Conservation (phyloP, 495 filamentous ascomycete species). For the Xylaria castorea region DNA sequence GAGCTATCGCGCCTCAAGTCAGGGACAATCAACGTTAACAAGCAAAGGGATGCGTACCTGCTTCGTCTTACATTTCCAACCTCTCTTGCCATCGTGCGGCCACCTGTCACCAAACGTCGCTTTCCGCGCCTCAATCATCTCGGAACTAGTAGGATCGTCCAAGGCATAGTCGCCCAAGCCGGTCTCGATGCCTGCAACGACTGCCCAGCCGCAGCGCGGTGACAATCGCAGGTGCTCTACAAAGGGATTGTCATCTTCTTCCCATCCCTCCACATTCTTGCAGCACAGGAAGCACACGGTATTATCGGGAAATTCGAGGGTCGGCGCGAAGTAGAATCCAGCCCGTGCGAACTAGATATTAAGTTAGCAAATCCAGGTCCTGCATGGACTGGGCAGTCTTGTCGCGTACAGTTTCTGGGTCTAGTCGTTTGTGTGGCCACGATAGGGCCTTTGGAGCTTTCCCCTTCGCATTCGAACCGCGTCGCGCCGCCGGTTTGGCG, state of each 20-base stretch:
- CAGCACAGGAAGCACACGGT: conserved; percentile 86
- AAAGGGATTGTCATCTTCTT: conserved; percentile 78
- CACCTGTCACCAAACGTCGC: conserved; percentile 80
- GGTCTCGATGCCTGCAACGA: conserved; percentile 73
- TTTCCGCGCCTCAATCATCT: conserved; percentile 75
- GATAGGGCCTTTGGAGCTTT: conserved; percentile 61
- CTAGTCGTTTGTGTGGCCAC: conserved; percentile 78
- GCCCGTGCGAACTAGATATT: conserved; percentile 76
- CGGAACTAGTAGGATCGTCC: conserved; percentile 73
- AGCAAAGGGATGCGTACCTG: conserved; percentile 62
- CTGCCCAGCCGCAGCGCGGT: conserved; percentile 84
- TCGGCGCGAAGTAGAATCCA: conserved; percentile 88
- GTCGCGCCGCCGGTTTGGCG: conserved; percentile 63
- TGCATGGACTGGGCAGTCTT: conserved; percentile 23
- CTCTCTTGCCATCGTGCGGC: conserved; percentile 88
- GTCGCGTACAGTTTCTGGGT: conserved; percentile 66
- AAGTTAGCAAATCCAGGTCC: conserved; percentile 6
- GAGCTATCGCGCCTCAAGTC: conserved; percentile 65
- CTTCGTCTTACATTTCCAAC: conserved; percentile 85
- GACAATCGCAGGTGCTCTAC: conserved; percentile 86
- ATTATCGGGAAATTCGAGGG: conserved; percentile 78
- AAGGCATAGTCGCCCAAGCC: conserved; percentile 66
- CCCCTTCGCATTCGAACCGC: conserved; percentile 69
- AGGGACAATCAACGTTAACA: not conserved
- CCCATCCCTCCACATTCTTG: conserved; percentile 86